Conservation (phyloP, 164 flowering plant species). For the Liquidambar formosana region DNA sequence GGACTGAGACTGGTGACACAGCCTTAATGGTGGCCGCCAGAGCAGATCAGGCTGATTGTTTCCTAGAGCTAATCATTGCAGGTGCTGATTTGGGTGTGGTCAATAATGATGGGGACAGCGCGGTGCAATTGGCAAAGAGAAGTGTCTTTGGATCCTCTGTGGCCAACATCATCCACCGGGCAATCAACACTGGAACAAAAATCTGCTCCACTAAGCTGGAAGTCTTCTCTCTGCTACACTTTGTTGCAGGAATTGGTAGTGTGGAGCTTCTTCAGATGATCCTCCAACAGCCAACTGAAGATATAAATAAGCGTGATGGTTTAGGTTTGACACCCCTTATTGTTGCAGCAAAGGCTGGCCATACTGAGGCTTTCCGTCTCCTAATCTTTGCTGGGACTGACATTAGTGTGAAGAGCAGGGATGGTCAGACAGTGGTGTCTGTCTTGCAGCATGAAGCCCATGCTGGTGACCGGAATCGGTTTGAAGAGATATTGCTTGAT, state of each 20-base stretch:
- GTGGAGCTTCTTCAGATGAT: slow-evolving; percentile 6
- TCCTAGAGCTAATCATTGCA: slow-evolving; percentile 8
- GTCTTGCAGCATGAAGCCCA: not conserved
- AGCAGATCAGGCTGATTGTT: slow-evolving; percentile 16
- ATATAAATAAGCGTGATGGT: slow-evolving; percentile 8
- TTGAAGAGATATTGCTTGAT: slow-evolving; percentile 14
- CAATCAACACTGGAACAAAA: not conserved
- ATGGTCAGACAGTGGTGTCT: slow-evolving; percentile 4
- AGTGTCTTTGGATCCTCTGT: slow-evolving; percentile 12
- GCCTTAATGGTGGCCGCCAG: slow-evolving; percentile 16
- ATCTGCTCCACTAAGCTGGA: slow-evolving; percentile 10
- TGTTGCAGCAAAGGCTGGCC: slow-evolving; percentile 12
- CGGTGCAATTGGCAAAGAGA: slow-evolving; percentile 14
- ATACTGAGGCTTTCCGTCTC: slow-evolving; percentile 9
- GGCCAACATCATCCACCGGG: not conserved
- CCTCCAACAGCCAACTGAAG: not conserved
- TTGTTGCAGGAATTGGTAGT: slow-evolving; percentile 5
- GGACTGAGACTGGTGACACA: slow-evolving; percentile 13
- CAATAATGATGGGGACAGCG: slow-evolving; percentile 6
- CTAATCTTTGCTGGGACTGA: slow-evolving; percentile 9
- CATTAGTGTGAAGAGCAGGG: slow-evolving; percentile 8
- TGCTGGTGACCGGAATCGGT: slow-evolving; percentile 7
- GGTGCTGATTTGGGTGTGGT: slow-evolving; percentile 18
- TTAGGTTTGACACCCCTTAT: slow-evolving; percentile 14
- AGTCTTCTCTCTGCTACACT: slow-evolving; percentile 15